Percentiles rank a stretch among this genome's conserved stretches.
phyloP scores from a whole-genome alignment of 768 basidiomycete genomes.

The Flagelloscypha sp. region DNA sequence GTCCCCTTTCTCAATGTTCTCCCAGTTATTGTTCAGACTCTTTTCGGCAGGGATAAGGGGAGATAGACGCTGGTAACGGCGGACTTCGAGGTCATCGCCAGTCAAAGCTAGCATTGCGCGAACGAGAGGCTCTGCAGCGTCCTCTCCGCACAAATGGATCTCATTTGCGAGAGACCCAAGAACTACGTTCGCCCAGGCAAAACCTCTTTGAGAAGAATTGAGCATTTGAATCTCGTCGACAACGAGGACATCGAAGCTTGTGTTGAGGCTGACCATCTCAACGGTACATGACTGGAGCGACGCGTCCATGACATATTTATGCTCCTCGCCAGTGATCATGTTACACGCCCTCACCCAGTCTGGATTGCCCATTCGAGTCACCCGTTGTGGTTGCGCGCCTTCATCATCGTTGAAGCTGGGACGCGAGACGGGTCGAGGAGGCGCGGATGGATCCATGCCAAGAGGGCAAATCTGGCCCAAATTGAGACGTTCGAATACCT shows the following conservation, averaged over 20 bases:
- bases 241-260: slow-evolving; percentile 69
- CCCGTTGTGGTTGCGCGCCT: slow-evolving; percentile 15
- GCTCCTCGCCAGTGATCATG: slow-evolving; percentile 88
- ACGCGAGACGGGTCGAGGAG: slow-evolving; percentile 9
- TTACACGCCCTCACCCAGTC: slow-evolving; percentile 59
- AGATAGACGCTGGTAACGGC: slow-evolving; percentile 81
- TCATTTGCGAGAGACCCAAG: slow-evolving; percentile 70
- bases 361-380: slow-evolving; percentile 31
- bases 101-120: slow-evolving; percentile 57
- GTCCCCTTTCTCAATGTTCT: slow-evolving; percentile 68
- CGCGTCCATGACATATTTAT: slow-evolving; percentile 56
- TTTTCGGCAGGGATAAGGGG: slow-evolving; percentile 66
- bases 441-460: slow-evolving; percentile 41
- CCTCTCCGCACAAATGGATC: slow-evolving; percentile 93
- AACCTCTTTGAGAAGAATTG: slow-evolving; percentile 67
- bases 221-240: slow-evolving; percentile 98
- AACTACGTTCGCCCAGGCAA: slow-evolving; percentile 76
- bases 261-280: slow-evolving; percentile 66
- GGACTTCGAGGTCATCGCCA: slow-evolving; percentile 74
- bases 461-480: slow-evolving; percentile 78
- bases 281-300: slow-evolving; percentile 77
- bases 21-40: slow-evolving; percentile 54
- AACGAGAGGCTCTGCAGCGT: slow-evolving; percentile 80
- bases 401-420: slow-evolving; percentile 15
- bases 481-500: slow-evolving; percentile 89